phyloP scores from a whole-genome alignment of 495 filamentous ascomycete species.

The Penicillium coprophilum region DNA sequence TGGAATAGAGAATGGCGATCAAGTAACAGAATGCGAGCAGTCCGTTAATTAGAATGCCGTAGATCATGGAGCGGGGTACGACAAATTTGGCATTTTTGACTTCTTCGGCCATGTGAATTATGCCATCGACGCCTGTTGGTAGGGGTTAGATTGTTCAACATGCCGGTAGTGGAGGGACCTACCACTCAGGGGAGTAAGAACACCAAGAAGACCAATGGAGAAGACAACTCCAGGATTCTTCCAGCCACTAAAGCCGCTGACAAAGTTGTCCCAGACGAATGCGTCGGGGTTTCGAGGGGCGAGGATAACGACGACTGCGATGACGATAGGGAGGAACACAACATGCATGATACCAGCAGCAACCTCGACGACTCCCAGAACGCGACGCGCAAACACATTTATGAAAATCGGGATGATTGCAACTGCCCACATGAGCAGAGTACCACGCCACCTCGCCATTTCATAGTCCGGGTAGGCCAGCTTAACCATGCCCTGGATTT shows the following conservation, averaged over 20 bases:
- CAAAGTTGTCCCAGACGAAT: conserved; percentile 46
- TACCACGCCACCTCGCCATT: conserved; percentile 46
- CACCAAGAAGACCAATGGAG: conserved; percentile 38
- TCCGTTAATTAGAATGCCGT: conserved; percentile 42
- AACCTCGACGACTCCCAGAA: conserved; percentile 49
- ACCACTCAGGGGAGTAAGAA: conserved; percentile 34
- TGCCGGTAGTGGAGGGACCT: conserved; percentile 7
- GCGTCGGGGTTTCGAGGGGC: conserved; percentile 44
- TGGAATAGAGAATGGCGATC: conserved; percentile 43
- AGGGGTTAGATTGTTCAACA: conserved; percentile 2
- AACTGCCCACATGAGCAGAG: conserved; percentile 50
- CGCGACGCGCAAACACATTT: conserved; percentile 46
- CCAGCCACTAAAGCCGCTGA: conserved; percentile 49
- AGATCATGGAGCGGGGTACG: conserved; percentile 43
- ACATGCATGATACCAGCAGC: conserved; percentile 50
- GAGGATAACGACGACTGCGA: conserved; percentile 44
- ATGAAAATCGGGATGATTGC: conserved; percentile 37
- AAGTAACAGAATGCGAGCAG: conserved; percentile 43
- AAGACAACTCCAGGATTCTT: conserved; percentile 40
- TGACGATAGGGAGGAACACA: conserved; percentile 45
- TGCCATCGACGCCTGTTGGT: conserved; percentile 33
- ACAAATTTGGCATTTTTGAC: conserved; percentile 43
- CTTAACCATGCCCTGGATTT: conserved; percentile 48
- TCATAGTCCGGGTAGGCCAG: conserved; percentile 45
- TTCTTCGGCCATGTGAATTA: conserved; percentile 46